Conservation (phyloP, 495 filamentous ascomycete genomes). For the Emericellopsis terricola region DNA sequence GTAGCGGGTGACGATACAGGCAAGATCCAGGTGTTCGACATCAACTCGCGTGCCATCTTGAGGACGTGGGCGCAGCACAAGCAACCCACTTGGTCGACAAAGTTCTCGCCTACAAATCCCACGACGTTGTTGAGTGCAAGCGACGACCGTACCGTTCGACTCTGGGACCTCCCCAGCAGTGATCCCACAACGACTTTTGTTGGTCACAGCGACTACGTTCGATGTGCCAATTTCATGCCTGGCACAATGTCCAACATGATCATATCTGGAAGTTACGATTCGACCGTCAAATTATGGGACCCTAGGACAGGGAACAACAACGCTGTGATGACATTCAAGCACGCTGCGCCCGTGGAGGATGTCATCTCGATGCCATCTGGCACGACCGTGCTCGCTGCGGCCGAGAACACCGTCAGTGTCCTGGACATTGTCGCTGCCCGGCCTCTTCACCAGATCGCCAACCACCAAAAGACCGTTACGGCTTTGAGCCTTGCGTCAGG, state of each 20-base stretch:
- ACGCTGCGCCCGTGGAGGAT: constrained; percentile 67
- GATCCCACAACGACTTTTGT: constrained; percentile 54
- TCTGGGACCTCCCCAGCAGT: constrained; percentile 85
- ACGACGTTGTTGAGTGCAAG: constrained; percentile 69
- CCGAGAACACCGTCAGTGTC: constrained; percentile 81
- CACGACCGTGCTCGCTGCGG: constrained; percentile 68
- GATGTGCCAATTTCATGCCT: constrained; percentile 71
- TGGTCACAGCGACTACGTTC: constrained; percentile 89
- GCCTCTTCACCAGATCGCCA: constrained; percentile 67
- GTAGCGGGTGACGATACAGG: constrained; percentile 84
- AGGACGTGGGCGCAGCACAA: constrained; percentile 95
- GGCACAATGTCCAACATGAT: constrained; percentile 55
- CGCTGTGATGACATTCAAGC: constrained; percentile 76
- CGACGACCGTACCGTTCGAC: constrained; percentile 78
- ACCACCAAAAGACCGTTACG: constrained; percentile 96
- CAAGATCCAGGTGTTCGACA: constrained; percentile 85
- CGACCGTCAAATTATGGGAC: constrained; percentile 89
- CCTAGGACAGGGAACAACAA: constrained; percentile 47
- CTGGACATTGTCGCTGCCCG: constrained; percentile 86
- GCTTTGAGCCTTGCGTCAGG: constrained; percentile 60
- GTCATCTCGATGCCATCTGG: constrained; percentile 73
- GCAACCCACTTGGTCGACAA: constrained; percentile 82
- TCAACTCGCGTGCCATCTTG: constrained; percentile 71
- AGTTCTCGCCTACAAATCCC: constrained; percentile 71
- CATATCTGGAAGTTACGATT: constrained; percentile 83